These are phyloP conservation scores for Penicillium odoratum DNA, from an alignment of 495 filamentous ascomycete species.

Conservation along the genomic window DNA sequence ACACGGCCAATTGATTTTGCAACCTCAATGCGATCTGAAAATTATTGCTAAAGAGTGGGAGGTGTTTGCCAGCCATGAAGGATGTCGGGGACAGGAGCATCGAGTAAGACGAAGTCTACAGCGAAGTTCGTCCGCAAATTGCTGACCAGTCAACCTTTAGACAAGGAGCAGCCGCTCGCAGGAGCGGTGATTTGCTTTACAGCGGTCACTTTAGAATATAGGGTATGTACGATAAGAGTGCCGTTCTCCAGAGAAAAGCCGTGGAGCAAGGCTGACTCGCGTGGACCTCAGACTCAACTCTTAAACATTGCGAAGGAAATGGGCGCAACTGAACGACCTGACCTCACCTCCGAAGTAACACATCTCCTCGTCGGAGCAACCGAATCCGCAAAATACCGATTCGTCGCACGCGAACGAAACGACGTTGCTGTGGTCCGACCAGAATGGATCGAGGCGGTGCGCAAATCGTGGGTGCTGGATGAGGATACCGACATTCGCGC, in stretches of 20 bases:
- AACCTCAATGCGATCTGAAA: not conserved
- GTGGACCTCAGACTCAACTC: conserved; percentile 60
- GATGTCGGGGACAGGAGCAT: conserved; percentile 40
- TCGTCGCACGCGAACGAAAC: conserved; percentile 83
- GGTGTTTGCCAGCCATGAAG: conserved; percentile 37
- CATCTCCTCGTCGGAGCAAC: conserved; percentile 89
- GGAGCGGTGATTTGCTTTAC: conserved; percentile 92
- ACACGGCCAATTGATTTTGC: not conserved
- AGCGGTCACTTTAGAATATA: conserved; percentile 74
- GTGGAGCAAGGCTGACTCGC: conserved; percentile 15
- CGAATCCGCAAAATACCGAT: conserved; percentile 89
- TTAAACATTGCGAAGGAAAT: conserved; percentile 71
- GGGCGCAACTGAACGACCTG: conserved; percentile 80
- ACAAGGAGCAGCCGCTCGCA: conserved; percentile 65
- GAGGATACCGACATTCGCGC: conserved; percentile 72
- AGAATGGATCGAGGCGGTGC: conserved; percentile 82
- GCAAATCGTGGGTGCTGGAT: conserved; percentile 77
- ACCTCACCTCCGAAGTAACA: conserved; percentile 94
- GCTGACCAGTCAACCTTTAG: conserved; percentile 26
- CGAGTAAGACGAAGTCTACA: conserved; percentile 29
- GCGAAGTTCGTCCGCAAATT: not conserved
- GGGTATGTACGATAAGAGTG: conserved; percentile 52
- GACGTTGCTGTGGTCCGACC: conserved; percentile 80
- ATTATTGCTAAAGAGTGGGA: not conserved
- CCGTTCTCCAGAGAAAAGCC: not conserved